Evolutionary conservation across 495 filamentous ascomycete genomes (phyloP).

Genomic region (Poronia punctata): DNA sequence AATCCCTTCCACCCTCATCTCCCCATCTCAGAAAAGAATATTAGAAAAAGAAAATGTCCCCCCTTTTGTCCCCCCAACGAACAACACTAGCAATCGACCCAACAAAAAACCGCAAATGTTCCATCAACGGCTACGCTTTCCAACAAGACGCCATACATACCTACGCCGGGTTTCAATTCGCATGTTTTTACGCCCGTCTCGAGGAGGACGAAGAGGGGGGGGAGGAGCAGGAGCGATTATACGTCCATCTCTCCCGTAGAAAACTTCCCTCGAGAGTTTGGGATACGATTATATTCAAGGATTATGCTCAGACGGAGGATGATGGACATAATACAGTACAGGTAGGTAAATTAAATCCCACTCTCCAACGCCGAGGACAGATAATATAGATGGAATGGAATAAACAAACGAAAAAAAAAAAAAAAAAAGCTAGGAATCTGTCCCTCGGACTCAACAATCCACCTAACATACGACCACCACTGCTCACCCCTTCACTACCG

Average conservation of each 20-base stretch:
- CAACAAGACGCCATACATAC: constrained; percentile 36
- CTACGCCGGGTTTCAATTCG: constrained; percentile 39
- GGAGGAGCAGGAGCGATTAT: constrained; percentile 37
- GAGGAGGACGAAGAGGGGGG: constrained; percentile 9
- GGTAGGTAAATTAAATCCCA: constrained; percentile 12
- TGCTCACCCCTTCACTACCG: constrained; percentile 41
- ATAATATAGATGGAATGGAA: not conserved
- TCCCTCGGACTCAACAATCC: constrained; percentile 41
- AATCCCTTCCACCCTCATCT: constrained; percentile 24
- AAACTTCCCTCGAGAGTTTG: constrained; percentile 28
- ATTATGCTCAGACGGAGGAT: constrained; percentile 42
- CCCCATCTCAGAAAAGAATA: constrained; percentile 18
- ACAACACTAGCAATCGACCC: constrained; percentile 28
- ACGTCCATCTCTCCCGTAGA: constrained; percentile 37
- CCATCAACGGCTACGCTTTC: constrained; percentile 37
- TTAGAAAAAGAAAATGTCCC: constrained; percentile 15
- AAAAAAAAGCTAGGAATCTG: constrained; percentile 34
- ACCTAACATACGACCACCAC: constrained; percentile 41
- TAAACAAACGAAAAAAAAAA: too few relatives aligned
- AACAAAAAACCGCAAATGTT: constrained; percentile 27
- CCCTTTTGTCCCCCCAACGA: too few relatives aligned
- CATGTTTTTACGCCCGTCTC: constrained; percentile 33
- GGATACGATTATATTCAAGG: constrained; percentile 37
- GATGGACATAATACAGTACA: constrained; percentile 46
- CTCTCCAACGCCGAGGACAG: too few relatives aligned